Conservation (phyloP, 371 early-diverging fungal species). For the Mortierella sp. region DNA sequence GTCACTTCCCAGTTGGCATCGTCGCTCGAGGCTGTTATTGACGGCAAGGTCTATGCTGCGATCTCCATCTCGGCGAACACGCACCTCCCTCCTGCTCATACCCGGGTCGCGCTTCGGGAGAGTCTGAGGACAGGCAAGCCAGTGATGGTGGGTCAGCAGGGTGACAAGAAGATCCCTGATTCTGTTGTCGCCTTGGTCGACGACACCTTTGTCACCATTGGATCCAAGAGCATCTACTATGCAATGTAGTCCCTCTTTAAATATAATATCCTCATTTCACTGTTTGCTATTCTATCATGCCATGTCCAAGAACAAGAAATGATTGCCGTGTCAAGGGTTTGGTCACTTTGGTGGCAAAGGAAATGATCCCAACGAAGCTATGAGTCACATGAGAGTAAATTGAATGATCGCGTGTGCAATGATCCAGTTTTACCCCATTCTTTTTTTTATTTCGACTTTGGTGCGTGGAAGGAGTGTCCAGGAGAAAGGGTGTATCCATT, state of each 20-base stretch:
- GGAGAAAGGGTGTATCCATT: neutral
- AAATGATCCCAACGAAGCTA: neutral
- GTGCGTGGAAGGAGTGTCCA: neutral
- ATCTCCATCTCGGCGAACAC: neutral
- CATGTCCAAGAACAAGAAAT: no score
- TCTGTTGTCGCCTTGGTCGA: neutral
- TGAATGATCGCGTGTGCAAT: neutral
- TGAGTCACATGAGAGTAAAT: neutral
- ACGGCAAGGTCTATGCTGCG: neutral
- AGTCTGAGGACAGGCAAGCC: neutral
- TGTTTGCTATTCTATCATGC: no score
- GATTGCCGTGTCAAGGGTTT: no score
- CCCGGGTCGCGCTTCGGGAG: neutral
- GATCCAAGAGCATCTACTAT: neutral
- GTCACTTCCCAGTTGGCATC: neutral
- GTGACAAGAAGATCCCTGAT: neutral
- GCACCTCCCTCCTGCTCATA: neutral
- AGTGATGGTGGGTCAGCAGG: neutral
- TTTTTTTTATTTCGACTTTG: neutral
- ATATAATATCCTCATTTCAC: no score
- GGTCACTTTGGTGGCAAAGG: no score
- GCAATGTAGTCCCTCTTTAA: neutral
- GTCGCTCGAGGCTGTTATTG: neutral
- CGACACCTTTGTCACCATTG: neutral
- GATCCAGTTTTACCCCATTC: neutral